Evolutionary conservation across 768 basidiomycete genomes (phyloP).

Genomic region (Amyloporia xantha): DNA sequence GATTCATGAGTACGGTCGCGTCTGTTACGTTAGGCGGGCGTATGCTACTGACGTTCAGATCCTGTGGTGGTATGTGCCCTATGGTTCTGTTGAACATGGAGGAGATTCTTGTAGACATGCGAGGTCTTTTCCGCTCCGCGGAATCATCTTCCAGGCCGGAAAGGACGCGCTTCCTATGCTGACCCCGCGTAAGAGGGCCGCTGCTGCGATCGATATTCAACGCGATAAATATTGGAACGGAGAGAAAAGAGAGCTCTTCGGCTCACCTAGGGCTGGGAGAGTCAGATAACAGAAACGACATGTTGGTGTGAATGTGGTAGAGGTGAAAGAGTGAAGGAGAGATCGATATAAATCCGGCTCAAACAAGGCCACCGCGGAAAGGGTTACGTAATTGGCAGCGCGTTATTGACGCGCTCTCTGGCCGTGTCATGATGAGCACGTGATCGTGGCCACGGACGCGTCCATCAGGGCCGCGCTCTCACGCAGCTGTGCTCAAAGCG

Average conservation of each 20-base stretch:
- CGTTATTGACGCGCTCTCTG: slow-evolving; percentile 2
- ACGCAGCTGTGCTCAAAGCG: background rate
- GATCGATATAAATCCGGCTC: background rate
- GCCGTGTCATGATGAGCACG: background rate
- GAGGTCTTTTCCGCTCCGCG: background rate
- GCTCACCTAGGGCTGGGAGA: background rate
- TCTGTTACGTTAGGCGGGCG: background rate
- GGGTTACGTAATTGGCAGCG: background rate
- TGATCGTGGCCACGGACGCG: background rate
- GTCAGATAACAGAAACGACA: background rate
- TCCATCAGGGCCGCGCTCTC: background rate
- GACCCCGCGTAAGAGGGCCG: background rate
- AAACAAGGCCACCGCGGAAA: background rate
- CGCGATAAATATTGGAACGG: no score
- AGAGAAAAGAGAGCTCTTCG: no score
- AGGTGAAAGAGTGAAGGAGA: background rate
- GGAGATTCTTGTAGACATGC: background rate
- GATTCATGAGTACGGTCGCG: background rate
- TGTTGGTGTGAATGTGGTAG: background rate
- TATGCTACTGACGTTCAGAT: background rate
- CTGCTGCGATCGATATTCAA: no score
- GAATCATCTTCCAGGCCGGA: background rate
- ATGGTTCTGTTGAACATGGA: background rate
- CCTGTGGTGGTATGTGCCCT: background rate
- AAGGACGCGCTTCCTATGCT: background rate